Conservation (phyloP, 192 early-diverging fungal genomes). For the Umbelopsis sp. region DNA sequence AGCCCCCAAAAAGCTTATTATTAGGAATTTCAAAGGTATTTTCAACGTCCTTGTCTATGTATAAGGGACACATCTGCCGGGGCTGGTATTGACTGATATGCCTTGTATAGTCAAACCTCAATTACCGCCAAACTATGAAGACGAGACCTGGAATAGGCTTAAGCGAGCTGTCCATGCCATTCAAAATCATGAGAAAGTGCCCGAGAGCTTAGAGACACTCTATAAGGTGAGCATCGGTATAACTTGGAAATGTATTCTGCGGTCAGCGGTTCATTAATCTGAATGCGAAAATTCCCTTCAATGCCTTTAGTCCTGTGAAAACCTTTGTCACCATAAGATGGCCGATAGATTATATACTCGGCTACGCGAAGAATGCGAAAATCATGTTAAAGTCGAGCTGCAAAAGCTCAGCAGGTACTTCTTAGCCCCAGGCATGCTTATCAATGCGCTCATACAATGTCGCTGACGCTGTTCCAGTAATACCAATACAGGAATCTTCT, state of each 20-base stretch:
- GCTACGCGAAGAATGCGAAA: conserved; percentile 57
- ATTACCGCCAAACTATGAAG: conserved; percentile 70
- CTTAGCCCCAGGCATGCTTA: not conserved
- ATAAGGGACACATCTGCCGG: too few relatives aligned
- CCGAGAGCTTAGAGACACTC: conserved; percentile 79
- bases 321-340: conserved; percentile 77
- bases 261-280: conserved; percentile 19
- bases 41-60: not conserved
- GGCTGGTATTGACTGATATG: too few relatives aligned
- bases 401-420: conserved; percentile 36
- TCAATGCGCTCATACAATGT: not conserved
- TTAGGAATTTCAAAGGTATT: conserved; percentile 64
- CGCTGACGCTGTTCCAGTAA: conserved; percentile 22
- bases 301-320: conserved; percentile 66
- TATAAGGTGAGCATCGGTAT: conserved; percentile 56
- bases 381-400: conserved; percentile 55
- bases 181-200: conserved; percentile 57
- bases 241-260: not conserved
- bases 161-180: conserved; percentile 75
- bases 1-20: conserved; percentile 60
- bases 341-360: conserved; percentile 61
- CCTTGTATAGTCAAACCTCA: conserved; percentile 45
- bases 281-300: conserved; percentile 10
- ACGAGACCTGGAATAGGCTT: conserved; percentile 64
- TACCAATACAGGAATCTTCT: conserved; percentile 27